Evolutionary conservation across 176 grass and related monocot species (phyloP).

Genomic region (Poa annua): DNA sequence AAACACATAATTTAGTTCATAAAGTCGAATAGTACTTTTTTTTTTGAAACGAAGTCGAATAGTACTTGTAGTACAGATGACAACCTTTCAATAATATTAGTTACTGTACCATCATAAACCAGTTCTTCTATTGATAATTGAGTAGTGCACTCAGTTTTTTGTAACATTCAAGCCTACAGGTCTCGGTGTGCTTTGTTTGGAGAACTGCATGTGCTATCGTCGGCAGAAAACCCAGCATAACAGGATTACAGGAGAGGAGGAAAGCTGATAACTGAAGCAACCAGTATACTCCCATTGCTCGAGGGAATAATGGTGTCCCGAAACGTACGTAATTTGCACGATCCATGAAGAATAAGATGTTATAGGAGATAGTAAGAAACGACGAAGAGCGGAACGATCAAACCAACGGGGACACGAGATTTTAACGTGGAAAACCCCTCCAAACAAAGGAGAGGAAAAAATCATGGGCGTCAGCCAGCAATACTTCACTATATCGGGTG

Average conservation of each 20-base stretch:
- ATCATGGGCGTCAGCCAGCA: too few relatives aligned
- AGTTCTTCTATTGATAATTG: conserved; percentile 24
- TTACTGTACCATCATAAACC: neutral
- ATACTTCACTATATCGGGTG: too few relatives aligned
- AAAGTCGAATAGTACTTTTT: conserved; percentile 2
- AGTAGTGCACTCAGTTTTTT: conserved; percentile 5
- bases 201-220: conserved; percentile 24
- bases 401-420: too few relatives aligned
- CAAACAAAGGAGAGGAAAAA: too few relatives aligned
- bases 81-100: conserved; percentile 13
- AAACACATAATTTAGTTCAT: neutral
- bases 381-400: too few relatives aligned
- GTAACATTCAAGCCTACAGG: neutral
- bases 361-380: too few relatives aligned
- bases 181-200: neutral
- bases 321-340: neutral
- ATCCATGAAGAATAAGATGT: neutral
- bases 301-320: neutral
- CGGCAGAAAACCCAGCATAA: neutral
- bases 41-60: too few relatives aligned
- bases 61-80: neutral
- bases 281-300: neutral
- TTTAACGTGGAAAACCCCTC: too few relatives aligned
- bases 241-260: too few relatives aligned
- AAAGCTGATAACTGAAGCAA: neutral